Conservation (phyloP, 2,329 filamentous ascomycete species). For the Verticillium nonalfalfae region DNA sequence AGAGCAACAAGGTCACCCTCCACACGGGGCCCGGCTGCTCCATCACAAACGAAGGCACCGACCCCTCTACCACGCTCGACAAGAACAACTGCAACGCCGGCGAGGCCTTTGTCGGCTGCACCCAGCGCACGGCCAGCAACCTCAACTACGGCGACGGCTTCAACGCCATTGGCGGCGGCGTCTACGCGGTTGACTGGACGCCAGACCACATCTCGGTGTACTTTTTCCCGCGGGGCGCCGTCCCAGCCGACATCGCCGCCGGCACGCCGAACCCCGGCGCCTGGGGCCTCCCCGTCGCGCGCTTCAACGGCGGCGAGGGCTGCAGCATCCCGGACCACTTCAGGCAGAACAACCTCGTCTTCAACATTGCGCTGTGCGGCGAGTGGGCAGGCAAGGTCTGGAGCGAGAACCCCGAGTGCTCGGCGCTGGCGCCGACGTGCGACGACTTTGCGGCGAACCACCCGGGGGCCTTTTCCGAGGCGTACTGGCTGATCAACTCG, state of each 20-base stretch:
- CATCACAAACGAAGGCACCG: conserved; percentile 42
- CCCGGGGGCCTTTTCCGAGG: conserved; percentile 61
- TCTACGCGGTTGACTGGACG: conserved; percentile 69
- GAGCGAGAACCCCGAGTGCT: conserved; percentile 49
- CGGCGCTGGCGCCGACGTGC: conserved; percentile 57
- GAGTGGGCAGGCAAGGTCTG: conserved; percentile 76
- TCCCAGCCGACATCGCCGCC: conserved; percentile 57
- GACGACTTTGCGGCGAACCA: conserved; percentile 65
- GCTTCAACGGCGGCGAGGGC: conserved; percentile 56
- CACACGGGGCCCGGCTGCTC: conserved; percentile 58
- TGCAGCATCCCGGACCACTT: conserved; percentile 72
- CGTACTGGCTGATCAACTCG: conserved; percentile 73
- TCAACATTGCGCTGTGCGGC: conserved; percentile 83
- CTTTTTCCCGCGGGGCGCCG: conserved; percentile 66
- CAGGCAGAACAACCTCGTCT: conserved; percentile 65
- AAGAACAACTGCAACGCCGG: conserved; percentile 50
- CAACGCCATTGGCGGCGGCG: conserved; percentile 61
- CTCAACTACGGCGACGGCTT: conserved; percentile 62
- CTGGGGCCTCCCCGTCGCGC: conserved; percentile 66
- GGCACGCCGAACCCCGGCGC: conserved; percentile 54
- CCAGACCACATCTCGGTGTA: conserved; percentile 65
- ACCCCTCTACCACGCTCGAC: conserved; percentile 37
- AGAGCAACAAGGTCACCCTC: conserved; percentile 57
- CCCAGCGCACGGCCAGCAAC: conserved; percentile 41
- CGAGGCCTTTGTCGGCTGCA: conserved; percentile 52